These are phyloP conservation scores for Citrus sp. DNA, from an alignment of 345 rosid species.

Conservation along the genomic window DNA sequence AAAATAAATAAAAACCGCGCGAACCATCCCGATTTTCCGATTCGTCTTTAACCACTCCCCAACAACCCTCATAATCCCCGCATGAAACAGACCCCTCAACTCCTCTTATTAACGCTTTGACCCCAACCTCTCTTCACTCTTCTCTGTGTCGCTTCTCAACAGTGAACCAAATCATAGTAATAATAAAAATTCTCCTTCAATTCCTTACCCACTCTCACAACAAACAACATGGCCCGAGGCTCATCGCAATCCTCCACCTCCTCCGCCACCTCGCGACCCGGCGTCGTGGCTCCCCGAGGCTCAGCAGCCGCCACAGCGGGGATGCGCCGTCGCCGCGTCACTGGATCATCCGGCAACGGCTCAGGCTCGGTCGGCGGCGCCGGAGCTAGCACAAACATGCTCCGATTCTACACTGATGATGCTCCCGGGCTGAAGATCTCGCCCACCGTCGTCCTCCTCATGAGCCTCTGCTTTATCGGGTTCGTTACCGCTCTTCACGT, in stretches of 20 bases:
- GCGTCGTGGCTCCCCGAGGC: conserved; percentile 77
- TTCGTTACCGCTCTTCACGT: conserved; percentile 93
- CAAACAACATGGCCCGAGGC: conserved; percentile 61
- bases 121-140: background rate
- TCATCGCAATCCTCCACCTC: conserved; percentile 65
- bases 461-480: conserved; percentile 96
- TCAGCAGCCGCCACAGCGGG: conserved; percentile 91
- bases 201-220: background rate
- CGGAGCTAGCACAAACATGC: conserved; percentile 65
- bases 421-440: conserved; percentile 91
- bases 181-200: background rate
- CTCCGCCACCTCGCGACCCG: conserved; percentile 60
- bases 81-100: background rate
- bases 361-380: conserved; percentile 20
- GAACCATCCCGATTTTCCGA: background rate
- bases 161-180: background rate
- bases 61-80: background rate
- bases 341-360: conserved; percentile 39
- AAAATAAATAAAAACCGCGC: background rate
- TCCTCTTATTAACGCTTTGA: conserved; percentile 8
- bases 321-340: conserved; percentile 82
- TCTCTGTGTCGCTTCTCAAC: background rate
- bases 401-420: conserved; percentile 95
- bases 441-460: conserved; percentile 85
- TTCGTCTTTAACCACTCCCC: background rate